Percentiles rank a stretch among this genome's conserved stretches.
Evolutionary conservation across 139 green algal genomes (phyloP).

Genomic region (Coccomyxa sp.): DNA sequence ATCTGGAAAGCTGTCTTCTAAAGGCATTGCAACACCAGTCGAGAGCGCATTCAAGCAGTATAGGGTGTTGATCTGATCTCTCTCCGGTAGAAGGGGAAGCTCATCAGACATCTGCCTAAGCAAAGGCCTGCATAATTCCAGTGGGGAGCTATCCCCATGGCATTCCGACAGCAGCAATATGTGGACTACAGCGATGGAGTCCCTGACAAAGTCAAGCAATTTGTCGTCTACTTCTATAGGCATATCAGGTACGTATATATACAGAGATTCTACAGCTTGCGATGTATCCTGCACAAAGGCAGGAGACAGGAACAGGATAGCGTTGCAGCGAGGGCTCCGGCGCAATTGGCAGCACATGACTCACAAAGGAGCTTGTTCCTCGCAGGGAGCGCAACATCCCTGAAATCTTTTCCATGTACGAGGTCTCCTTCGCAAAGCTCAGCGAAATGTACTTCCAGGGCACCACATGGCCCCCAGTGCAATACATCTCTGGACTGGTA

Average conservation of each 20-base stretch:
- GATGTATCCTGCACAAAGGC: background rate
- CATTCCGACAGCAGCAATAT: background rate
- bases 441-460: conserved; percentile 96
- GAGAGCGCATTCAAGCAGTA: no score
- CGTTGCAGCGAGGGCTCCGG: background rate
- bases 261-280: background rate
- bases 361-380: background rate
- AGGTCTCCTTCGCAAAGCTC: conserved; percentile 88
- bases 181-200: conserved; percentile 37
- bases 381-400: conserved; percentile 91
- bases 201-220: conserved; percentile 92
- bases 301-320: background rate
- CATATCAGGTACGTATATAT: conserved; percentile 70
- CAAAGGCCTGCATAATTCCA: no score
- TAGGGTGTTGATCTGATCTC: no score
- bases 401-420: conserved; percentile 97
- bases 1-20: no score
- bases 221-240: conserved; percentile 95
- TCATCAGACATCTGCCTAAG: no score
- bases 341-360: background rate
- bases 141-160: background rate
- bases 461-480: conserved; percentile 78
- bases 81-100: no score
- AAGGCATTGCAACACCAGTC: no score
- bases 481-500: conserved; percentile 80